Evolutionary conservation across 1,284 basidiomycete genomes (phyloP), one percentile per base, ranked within the genome.

Genomic region (Puccinia coronata): DNA sequence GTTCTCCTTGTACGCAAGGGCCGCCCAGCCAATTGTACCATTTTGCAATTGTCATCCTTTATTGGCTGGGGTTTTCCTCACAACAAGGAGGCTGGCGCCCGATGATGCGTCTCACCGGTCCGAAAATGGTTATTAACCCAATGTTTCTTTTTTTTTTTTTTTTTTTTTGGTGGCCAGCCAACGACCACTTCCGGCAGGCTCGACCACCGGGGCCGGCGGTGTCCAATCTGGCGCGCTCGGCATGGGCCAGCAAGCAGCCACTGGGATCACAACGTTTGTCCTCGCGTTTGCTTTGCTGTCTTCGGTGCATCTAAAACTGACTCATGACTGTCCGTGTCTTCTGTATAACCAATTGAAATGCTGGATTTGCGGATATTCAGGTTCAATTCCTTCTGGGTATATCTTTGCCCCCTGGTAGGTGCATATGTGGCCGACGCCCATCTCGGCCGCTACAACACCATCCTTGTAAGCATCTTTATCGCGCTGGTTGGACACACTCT

Each of bases 401-500:
- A 84, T 82, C 82, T 84, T 81, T 83, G 79, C 75, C 86, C 84
- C 36, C 81, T 87, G 14, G 53, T 87, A 20, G 84, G 84, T 77
- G 86, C 86, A 43, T 87, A 84, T 82, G 77, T 88, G 43, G 87
- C 87, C 59, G 87, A 88, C 82, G 84, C 85, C 6, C 85, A 87
- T 81, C 84, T 85, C 59, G 88, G 88, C 39, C 85, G 88, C n/a
- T 88, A 86, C 86, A 88, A 87, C 82, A 88, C 88, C 9, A 86
- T 89, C 77, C 84, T 84, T 83, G 83, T 85, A 73, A 85, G 86
- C 76, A 85, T 87, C 67, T 82, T 82, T 63, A 84, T 88, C 82
- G 86, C 87, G 41, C 83, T 87, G 72, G 83, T 87, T 59, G 87
- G 87, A 0, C 93, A 95, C 85, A 87, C 92, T 82, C 88, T 95